Evolutionary conservation across 2,329 filamentous ascomycete species (phyloP), one percentile per base, ranked within the genome.

Genomic region (Colletotrichum sp.): DNA sequence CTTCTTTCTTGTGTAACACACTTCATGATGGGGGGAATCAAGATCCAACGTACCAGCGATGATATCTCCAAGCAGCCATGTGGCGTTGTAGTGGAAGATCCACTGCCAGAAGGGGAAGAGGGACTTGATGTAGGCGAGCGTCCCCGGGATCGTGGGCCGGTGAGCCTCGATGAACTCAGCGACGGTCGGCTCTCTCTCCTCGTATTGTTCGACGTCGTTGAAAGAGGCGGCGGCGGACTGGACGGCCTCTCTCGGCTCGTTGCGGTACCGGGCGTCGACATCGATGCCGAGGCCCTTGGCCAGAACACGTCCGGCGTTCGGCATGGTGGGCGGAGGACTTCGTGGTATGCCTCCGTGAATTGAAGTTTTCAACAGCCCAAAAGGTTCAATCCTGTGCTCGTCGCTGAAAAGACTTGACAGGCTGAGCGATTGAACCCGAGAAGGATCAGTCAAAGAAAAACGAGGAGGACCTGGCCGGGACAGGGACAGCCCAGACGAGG

Each of bases 21-120:
- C 48, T 10, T 13, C 12, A n/a, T 2, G 18, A 21, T 7, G 39
- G 55, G 24, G 16, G 4, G 6, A 7, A 55, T 12, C 15, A 34
- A 34, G n/a, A 52, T 21, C n/a, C n/a, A 52, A 64, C 75, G 8
- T 66, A 77, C 76, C 68, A 12, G 77, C 77, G 28, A 78, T 75
- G 9, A 78, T 68, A 59, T 78, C 77, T 57, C 77, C 77, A 21
- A 78, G 34, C 21, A 78, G 72, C 77, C 77, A 78, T 18, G 75
- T 77, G 26, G 60, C 43, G 18, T 78, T 78, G 61, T 78, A 78
- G 57, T 78, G 88, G 77, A 85, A 85, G 70, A 89, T 87, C 88
- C 88, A 90, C 16, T 82, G 83, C 74, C 86, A 79, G 79, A 89
- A 90, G 4, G 88, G 88, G 76, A 90, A 89, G 21, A 90, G 80